Percentiles rank a stretch among this genome's conserved stretches.
These are phyloP conservation scores for Globisporangium middletonii DNA, from an alignment of 352 stramenopile genomes.

Conservation along the genomic window DNA sequence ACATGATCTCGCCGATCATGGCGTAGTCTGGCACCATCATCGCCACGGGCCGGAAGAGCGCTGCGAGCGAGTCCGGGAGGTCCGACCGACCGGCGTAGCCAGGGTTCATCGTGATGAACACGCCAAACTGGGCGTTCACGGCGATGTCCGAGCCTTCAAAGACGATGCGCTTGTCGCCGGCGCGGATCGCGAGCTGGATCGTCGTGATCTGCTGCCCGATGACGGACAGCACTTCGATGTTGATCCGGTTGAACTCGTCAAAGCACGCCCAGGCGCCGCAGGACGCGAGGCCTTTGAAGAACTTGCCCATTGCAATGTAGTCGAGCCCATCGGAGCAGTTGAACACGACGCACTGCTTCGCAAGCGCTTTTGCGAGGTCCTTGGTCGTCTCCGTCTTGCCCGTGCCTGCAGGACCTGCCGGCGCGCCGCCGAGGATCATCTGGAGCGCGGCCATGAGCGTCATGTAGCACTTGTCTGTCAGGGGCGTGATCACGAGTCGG, in stretches of 20 bases:
- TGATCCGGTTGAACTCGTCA: slow-evolving; percentile 96
- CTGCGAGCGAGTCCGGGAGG: slow-evolving; percentile 93
- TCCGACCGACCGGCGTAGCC: slow-evolving; percentile 93
- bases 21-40: slow-evolving; percentile 98
- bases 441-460: slow-evolving; percentile 94
- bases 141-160: slow-evolving; percentile 94
- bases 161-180: slow-evolving; percentile 83
- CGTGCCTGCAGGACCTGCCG: slow-evolving; percentile 89
- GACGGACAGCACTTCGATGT: slow-evolving; percentile 90
- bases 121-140: slow-evolving; percentile 90
- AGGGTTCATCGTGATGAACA: slow-evolving; percentile 97
- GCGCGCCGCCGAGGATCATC: slow-evolving; percentile 92
- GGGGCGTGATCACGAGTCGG: slow-evolving; percentile 91
- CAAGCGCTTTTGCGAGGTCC: slow-evolving; percentile 90
- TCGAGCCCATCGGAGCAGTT: slow-evolving; percentile 94
- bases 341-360: slow-evolving; percentile 95
- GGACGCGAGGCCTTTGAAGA: slow-evolving; percentile 89
- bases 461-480: slow-evolving; percentile 96
- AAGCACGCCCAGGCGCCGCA: slow-evolving; percentile 95
- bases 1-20: slow-evolving; percentile 96
- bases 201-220: slow-evolving; percentile 85
- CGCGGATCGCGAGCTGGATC: slow-evolving; percentile 84
- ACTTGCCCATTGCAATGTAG: slow-evolving; percentile 95
- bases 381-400: slow-evolving; percentile 95
- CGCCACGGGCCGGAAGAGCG: slow-evolving; percentile 92